Evolutionary conservation across 148 eudicot genomes (phyloP).

Genomic region (Simmondsia chinensis): DNA sequence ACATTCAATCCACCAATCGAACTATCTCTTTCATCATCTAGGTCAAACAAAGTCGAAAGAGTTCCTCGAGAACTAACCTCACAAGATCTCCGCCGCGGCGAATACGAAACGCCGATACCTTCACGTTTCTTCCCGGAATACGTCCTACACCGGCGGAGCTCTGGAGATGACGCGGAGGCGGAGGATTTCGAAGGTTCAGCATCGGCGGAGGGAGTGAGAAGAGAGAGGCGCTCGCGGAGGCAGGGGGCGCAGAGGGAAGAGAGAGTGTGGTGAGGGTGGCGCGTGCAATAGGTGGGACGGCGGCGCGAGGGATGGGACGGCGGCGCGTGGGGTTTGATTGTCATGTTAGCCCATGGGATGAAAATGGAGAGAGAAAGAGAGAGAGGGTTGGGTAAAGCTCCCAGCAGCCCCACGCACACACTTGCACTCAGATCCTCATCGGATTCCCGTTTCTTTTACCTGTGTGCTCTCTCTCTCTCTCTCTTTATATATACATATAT

Average conservation of each 20-base stretch:
- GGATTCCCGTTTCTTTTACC: too few species aligned
- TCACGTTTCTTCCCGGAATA: conserved; percentile 32
- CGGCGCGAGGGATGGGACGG: conserved; percentile 23
- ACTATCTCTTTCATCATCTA: conserved; percentile 24
- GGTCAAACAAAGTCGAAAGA: conserved; percentile 33
- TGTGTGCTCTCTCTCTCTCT: too few species aligned
- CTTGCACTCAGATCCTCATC: too few species aligned
- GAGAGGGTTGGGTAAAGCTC: too few species aligned
- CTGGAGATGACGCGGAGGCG: conserved; percentile 19
- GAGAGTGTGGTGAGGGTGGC: conserved; percentile 57
- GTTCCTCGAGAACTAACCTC: conserved; percentile 45
- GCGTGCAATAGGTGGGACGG: conserved; percentile 62
- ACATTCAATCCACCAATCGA: conserved; percentile 10
- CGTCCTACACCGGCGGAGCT: conserved; percentile 71
- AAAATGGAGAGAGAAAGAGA: too few species aligned
- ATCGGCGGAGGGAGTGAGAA: conserved; percentile 32
- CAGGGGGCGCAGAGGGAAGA: conserved; percentile 76
- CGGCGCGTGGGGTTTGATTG: conserved; percentile 20
- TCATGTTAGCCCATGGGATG: too few species aligned
- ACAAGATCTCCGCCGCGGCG: conserved; percentile 67
- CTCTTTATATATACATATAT: too few species aligned
- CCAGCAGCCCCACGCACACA: too few species aligned
- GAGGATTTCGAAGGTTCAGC: background rate
- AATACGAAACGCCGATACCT: conserved; percentile 14
- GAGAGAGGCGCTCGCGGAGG: conserved; percentile 79